A percentile compares a stretch with the other conserved stretches of the same genome.
These are phyloP conservation scores for Sanguinoderma infundibulare DNA, from an alignment of 1,284 basidiomycete species.

Conservation along the genomic window DNA sequence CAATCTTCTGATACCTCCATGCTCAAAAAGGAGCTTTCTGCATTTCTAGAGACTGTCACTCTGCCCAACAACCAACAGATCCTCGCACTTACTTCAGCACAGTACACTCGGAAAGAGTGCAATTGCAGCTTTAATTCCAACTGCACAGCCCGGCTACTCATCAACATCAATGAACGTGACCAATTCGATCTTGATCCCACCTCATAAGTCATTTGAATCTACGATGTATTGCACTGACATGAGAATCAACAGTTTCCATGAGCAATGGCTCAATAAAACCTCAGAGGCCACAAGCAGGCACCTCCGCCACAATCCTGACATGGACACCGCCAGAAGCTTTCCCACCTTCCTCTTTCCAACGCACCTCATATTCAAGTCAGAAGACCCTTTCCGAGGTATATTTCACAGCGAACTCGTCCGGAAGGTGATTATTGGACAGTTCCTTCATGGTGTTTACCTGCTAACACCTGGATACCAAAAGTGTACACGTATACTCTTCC, in stretches of 20 bases:
- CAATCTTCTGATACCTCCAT: neutral
- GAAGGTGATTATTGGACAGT: neutral
- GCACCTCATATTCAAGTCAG: neutral
- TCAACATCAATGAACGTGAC: neutral
- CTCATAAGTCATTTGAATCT: neutral
- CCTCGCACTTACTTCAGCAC: neutral
- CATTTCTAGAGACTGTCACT: neutral
- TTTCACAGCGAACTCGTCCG: neutral
- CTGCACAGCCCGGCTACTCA: neutral
- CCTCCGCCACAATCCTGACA: neutral
- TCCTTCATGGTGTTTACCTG: neutral
- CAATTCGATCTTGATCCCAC: neutral
- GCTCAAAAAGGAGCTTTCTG: neutral
- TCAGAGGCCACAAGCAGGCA: neutral
- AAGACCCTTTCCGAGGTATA: neutral
- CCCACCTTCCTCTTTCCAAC: neutral
- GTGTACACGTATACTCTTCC: neutral
- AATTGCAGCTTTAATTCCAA: neutral
- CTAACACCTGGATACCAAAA: neutral
- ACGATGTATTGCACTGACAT: neutral
- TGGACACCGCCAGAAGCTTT: neutral
- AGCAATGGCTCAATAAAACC: neutral
- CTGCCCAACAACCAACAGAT: neutral
- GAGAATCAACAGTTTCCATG: neutral
- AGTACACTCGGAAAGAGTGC: neutral